Percentiles rank a stretch among this genome's conserved stretches.
Conservation (phyloP, 2,329 filamentous ascomycete genomes). For the Balansia obtecta region DNA sequence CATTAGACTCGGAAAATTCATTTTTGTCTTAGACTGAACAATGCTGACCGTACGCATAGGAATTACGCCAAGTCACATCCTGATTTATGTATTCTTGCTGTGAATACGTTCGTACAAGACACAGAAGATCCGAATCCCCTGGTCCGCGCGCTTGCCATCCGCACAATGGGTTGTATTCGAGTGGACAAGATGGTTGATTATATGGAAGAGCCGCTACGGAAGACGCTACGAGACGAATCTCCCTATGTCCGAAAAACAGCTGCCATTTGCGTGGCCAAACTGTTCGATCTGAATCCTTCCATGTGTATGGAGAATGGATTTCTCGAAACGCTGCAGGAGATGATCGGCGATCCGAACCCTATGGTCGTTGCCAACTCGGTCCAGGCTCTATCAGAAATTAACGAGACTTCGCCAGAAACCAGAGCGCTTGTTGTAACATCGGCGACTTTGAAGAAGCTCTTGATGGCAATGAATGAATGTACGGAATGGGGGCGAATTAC, state of each 20-base stretch:
- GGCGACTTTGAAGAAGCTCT: conserved; percentile 79
- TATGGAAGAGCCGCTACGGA: conserved; percentile 95
- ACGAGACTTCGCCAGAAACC: conserved; percentile 81
- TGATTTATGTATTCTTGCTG: conserved; percentile 93
- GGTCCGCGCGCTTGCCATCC: conserved; percentile 84
- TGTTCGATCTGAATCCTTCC: conserved; percentile 85
- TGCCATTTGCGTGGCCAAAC: conserved; percentile 92
- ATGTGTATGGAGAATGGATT: conserved; percentile 98
- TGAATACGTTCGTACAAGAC: conserved; percentile 98
- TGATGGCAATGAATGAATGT: conserved; percentile 94
- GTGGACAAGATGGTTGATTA: conserved; percentile 99
- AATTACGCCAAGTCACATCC: conserved; percentile 99
- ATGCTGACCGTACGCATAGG: conserved; percentile 35
- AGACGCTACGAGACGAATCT: conserved; percentile 92
- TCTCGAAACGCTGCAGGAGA: conserved; percentile 80
- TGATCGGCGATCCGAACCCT: conserved; percentile 94
- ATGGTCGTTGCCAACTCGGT: conserved; percentile 99
- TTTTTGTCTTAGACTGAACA: neutral
- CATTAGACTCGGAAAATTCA: too few species aligned
- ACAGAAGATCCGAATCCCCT: conserved; percentile 97
- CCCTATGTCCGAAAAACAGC: conserved; percentile 98
- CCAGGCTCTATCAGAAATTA: conserved; percentile 83
- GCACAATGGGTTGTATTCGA: conserved; percentile 96
- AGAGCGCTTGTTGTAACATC: conserved; percentile 73
- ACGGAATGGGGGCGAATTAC: conserved; percentile 97